These are phyloP conservation scores for Sclerotinia subarctica DNA, from an alignment of 2,329 filamentous ascomycete genomes.

Conservation along the genomic window DNA sequence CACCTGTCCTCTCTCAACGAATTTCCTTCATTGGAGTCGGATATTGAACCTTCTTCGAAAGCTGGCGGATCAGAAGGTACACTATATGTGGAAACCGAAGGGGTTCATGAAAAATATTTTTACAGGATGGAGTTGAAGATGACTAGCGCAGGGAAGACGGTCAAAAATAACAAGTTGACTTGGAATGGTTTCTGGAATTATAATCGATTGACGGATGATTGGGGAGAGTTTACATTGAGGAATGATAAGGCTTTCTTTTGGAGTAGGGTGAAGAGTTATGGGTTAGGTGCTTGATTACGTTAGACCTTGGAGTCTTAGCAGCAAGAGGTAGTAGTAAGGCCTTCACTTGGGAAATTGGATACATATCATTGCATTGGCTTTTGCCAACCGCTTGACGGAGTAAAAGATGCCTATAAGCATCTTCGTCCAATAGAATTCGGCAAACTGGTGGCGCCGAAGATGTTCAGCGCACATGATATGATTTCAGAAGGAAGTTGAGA, in stretches of 20 bases:
- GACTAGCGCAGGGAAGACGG: constrained; percentile 58
- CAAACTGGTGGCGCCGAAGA: background rate
- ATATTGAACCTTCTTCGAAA: constrained; percentile 28
- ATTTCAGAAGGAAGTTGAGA: background rate
- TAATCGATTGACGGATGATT: constrained; percentile 85
- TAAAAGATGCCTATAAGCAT: background rate
- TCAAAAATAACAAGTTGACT: constrained; percentile 78
- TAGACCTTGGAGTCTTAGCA: background rate
- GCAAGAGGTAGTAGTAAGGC: background rate
- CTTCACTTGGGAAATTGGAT: background rate
- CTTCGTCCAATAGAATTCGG: background rate
- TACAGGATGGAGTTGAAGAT: constrained; percentile 79
- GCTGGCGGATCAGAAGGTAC: constrained; percentile 55
- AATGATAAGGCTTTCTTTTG: constrained; percentile 66
- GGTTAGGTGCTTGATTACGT: constrained; percentile 43
- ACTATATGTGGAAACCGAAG: constrained; percentile 82
- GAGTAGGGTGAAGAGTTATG: constrained; percentile 63
- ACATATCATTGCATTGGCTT: background rate
- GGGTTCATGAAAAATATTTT: constrained; percentile 72
- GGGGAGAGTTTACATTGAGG: constrained; percentile 71
- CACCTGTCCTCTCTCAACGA: constrained; percentile 45
- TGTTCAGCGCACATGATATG: background rate
- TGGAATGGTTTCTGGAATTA: constrained; percentile 94
- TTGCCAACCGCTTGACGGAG: background rate
- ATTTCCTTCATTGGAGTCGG: constrained; percentile 30